Conservation (phyloP, 306 rosid species). For the Fragaria vesca region DNA sequence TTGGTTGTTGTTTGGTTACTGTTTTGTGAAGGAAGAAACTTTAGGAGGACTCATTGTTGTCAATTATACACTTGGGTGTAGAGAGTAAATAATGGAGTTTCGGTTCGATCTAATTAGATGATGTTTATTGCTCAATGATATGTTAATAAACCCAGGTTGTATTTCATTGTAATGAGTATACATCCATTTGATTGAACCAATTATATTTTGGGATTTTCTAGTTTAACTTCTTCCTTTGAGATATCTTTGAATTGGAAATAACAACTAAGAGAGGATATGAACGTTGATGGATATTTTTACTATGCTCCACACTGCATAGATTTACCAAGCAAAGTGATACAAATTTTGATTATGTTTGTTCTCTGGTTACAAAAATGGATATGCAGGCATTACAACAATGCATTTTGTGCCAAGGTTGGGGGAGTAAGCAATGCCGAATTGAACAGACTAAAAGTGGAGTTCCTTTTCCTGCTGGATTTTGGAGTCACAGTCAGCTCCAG, state of each 20-base stretch:
- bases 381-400: constrained; percentile 75
- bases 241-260: background rate
- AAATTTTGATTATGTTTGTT: background rate
- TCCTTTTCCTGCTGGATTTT: constrained; percentile 82
- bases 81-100: too few relatives aligned
- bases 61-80: too few relatives aligned
- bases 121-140: too few relatives aligned
- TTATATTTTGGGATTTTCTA: background rate
- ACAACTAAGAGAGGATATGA: background rate
- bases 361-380: background rate
- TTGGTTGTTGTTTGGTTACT: too few relatives aligned
- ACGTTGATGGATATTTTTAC: background rate
- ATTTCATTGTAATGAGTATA: background rate
- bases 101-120: too few relatives aligned
- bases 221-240: background rate
- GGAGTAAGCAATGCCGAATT: constrained; percentile 79
- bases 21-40: too few relatives aligned
- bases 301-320: background rate
- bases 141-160: background rate
- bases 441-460: constrained; percentile 79
- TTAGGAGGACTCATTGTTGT: too few relatives aligned
- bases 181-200: background rate
- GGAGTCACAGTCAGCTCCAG: constrained; percentile 67
- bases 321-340: background rate
- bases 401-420: constrained; percentile 74